Percentiles rank a stretch among this genome's conserved stretches.
These are phyloP conservation scores for Microstegium vimineum DNA, from an alignment of 176 grass and related monocot genomes.

Conservation along the genomic window DNA sequence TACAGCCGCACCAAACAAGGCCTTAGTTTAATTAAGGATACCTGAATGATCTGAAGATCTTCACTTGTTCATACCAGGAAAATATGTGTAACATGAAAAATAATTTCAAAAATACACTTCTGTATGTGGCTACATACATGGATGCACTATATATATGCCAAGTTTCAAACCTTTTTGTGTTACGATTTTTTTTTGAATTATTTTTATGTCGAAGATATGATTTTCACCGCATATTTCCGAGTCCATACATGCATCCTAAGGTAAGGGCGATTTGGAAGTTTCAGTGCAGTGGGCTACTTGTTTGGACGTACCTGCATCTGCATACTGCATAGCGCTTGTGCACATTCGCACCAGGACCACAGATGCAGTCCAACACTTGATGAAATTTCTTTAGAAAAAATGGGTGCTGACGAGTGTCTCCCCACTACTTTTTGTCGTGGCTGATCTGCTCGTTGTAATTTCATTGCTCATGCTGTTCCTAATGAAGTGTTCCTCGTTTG, in stretches of 20 bases:
- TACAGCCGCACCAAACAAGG: too few relatives aligned
- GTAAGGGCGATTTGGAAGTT: too few relatives aligned
- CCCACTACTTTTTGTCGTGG: neutral
- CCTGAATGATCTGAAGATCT: neutral
- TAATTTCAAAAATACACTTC: neutral
- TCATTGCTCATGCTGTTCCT: neutral
- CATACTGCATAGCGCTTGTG: neutral
- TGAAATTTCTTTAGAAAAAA: neutral
- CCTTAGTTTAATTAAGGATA: too few relatives aligned
- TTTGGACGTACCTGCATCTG: too few relatives aligned
- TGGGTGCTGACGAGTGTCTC: neutral
- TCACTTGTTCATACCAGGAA: neutral
- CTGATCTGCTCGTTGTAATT: neutral
- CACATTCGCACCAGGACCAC: neutral
- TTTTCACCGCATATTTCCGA: neutral
- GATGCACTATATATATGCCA: neutral
- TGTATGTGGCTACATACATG: neutral
- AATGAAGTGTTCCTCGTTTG: neutral
- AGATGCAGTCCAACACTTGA: neutral
- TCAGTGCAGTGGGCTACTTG: neutral
- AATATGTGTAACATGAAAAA: neutral
- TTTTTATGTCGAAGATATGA: neutral
- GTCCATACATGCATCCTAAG: too few relatives aligned
- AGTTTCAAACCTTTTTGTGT: neutral
- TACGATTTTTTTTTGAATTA: neutral